Base-by-base conservation (phyloP, 352 stramenopile genomes). In the Pythium myriotylum region DNA sequence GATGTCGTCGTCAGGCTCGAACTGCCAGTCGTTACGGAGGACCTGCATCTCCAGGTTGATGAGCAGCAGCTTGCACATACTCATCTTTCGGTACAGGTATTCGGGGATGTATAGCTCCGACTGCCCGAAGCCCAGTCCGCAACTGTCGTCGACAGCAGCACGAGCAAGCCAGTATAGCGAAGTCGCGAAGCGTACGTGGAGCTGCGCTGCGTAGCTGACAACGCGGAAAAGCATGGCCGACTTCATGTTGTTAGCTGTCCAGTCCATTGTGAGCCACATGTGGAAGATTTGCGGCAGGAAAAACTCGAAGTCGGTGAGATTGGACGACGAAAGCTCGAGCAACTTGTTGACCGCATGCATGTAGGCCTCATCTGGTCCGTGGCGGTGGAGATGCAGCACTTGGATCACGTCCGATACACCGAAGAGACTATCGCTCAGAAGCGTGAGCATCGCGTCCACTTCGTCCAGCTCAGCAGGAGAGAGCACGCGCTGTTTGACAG, bases 1-100 rank as follows among this genome's bases (percentile, higher is more conserved):
- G 14, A 94, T 71, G 22, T 94, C 82, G 17, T 77, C 70, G 37
- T 94, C 84, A 0, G 71, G 53, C 22, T 79, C 48, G 56, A 92
- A 94, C 22, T 58, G 65, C 81, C 77, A 91, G 40, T 90, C 70
- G 17, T 69, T 57, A 47, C 74, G 65, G 0, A 73, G 74, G 61
- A 94, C 84, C 63, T 92, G 82, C 81, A 91, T 90, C 65, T 94
- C 79, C 47, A 94, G 66, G 49, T 94, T 94, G 46, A 89, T 77
- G 72, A 94, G 80, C 26, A 91, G 67, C 26, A 94, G 56, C 66
- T 94, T 92, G 69, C 82, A 92, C 65, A 84, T 80, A 39, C 81
- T 88, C 61, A 94, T 79, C 54, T 89, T 90, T n/a, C 76, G 73
- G 53, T 83, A 89, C 47, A 94, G 68, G 46, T 87, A 94, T 14